Evolutionary conservation across 129 eudicot species (phyloP), one percentile per base, ranked within the genome.

Genomic region (Lactuca saligna): DNA sequence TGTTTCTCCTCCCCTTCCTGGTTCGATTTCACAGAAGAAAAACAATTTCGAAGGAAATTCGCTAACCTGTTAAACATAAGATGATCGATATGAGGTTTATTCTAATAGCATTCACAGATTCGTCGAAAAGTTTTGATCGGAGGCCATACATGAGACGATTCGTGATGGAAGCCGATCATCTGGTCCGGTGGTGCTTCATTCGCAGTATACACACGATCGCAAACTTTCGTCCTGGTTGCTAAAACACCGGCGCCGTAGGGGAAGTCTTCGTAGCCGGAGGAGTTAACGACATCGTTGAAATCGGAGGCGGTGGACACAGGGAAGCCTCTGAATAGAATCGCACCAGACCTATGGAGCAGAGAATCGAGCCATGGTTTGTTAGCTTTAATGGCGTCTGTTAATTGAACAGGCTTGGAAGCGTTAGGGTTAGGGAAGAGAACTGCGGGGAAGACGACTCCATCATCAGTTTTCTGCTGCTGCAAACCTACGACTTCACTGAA

Each of bases 191-290:
- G 51, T 46, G 51, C 51, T 46, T 46, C 51, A 12, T 46, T 46
- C n/a, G 51, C 51, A 85, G 95, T 87, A 61, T 79, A 89, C 49
- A 86, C 96, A 34, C 96, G 82, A n/a, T 84, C 96, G 31, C 78
- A 76, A 33, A 86, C 87, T 29, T 77, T 84, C 10, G 67, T 86
- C 65, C 92, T 64, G 6, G 85, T 80, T 20, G 89, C 96, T 13
- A 80, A 84, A 29, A 92, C 96, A 41, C 88, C 96, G 46, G 87
- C 96, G 12, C 82, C 82, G 51, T 89, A 89, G 15, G 87, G 82
- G 66, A 89, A 68, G 37, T 86, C 92, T 16, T 65, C 81, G 74
- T 72, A 89, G 48, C 87, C 96, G 51, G 82, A 89, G 46, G 92
- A 83, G 63, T 86, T 87, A 55, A 89, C 96, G 68, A 83, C 82